Conservation (phyloP, 1,139 yeast species). For the Blastobotrys proliferans region DNA sequence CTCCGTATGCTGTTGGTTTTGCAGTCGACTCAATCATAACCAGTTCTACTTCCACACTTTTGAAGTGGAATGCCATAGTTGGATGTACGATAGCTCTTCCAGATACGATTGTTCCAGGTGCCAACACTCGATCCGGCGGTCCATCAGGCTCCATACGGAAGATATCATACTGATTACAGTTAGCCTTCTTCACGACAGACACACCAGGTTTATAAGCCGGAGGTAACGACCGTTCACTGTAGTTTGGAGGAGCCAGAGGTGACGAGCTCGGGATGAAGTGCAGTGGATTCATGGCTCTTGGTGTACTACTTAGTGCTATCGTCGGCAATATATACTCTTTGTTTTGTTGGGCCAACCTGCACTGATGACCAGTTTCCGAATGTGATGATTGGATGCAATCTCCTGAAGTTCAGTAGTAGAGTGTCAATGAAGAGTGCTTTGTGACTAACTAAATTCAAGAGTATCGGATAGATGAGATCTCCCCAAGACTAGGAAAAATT, state of each 20-base stretch:
- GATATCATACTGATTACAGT: slow-evolving; percentile 2
- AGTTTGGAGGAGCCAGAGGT: background rate
- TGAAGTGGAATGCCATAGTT: slow-evolving; percentile 8
- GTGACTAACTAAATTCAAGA: too few species aligned
- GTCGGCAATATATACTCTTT: too few species aligned
- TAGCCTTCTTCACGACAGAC: background rate
- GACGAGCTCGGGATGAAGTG: background rate
- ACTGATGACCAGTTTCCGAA: background rate
- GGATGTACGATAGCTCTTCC: slow-evolving; percentile 12
- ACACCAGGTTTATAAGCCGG: slow-evolving; percentile 8
- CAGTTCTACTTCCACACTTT: slow-evolving; percentile 5
- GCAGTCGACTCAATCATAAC: slow-evolving; percentile 8
- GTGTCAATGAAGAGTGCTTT: too few species aligned
- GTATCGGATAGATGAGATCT: too few species aligned
- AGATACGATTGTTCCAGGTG: slow-evolving; percentile 9
- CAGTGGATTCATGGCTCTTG: background rate
- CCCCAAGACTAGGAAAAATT: too few species aligned
- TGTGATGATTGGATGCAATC: too few species aligned
- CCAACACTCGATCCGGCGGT: slow-evolving; percentile 6
- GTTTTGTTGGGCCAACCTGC: background rate
- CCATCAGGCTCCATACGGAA: slow-evolving; percentile 11
- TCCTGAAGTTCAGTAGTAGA: too few species aligned
- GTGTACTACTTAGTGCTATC: too few species aligned
- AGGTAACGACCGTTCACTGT: slow-evolving; percentile 2
- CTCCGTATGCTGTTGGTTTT: slow-evolving; percentile 9